A percentile compares a stretch with the other conserved stretches of the same genome.
These are phyloP conservation scores for Friedmanniomyces endolithicus DNA, from an alignment of 495 filamentous ascomycete species.

Conservation along the genomic window DNA sequence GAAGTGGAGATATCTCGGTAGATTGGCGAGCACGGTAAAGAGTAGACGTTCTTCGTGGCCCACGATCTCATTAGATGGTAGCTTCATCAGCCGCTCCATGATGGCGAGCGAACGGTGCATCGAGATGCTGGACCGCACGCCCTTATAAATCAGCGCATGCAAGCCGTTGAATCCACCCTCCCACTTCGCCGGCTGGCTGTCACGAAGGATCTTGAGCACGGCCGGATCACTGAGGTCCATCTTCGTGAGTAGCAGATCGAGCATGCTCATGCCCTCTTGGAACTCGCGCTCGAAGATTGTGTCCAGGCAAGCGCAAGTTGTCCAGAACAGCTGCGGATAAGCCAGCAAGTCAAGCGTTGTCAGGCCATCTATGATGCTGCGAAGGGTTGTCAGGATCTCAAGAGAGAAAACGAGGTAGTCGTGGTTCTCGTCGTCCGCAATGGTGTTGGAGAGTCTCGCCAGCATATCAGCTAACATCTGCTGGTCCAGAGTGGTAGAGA, in stretches of 20 bases:
- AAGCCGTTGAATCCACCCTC: constrained; percentile 81
- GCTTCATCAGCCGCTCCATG: constrained; percentile 60
- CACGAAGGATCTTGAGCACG: constrained; percentile 55
- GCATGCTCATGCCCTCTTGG: constrained; percentile 76
- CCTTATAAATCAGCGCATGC: constrained; percentile 77
- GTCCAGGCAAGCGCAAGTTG: constrained; percentile 86
- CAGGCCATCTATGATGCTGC: constrained; percentile 74
- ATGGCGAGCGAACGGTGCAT: constrained; percentile 63
- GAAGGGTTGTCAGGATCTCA: constrained; percentile 90
- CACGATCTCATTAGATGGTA: constrained; percentile 71
- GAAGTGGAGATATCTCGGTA: constrained; percentile 73
- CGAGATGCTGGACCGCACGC: constrained; percentile 73
- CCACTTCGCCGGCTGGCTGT: constrained; percentile 75
- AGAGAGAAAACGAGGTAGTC: constrained; percentile 94
- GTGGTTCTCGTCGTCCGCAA: constrained; percentile 69
- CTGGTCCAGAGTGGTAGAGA: constrained; percentile 78
- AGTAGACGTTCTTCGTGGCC: constrained; percentile 70
- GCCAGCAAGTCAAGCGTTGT: constrained; percentile 66
- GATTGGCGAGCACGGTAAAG: constrained; percentile 73
- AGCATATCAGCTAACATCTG: constrained; percentile 94
- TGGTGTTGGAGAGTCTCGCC: constrained; percentile 83
- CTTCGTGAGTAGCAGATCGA: constrained; percentile 75
- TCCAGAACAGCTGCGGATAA: constrained; percentile 95
- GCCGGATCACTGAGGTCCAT: constrained; percentile 63
- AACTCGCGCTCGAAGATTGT: constrained; percentile 94